Evolutionary conservation across 176 grass and related monocot genomes (phyloP), one percentile per base, ranked within the genome.

Genomic region (Aechmea fasciata): DNA sequence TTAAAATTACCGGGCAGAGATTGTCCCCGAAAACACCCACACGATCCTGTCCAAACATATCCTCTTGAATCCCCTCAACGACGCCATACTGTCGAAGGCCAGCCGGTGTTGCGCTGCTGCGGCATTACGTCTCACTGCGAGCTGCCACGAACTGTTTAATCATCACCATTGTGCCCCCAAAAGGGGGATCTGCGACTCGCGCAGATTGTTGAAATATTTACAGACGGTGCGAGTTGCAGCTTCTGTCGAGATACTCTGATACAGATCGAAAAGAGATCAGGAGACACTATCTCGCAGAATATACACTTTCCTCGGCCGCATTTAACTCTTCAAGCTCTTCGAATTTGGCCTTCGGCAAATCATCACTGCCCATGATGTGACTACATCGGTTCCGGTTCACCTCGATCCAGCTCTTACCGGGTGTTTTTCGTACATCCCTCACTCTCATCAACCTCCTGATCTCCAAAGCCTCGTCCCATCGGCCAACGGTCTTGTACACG

Each of bases 401-500:
- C 79, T 84, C 76, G 76, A 87, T 80, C 68, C 83, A 96, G 77
- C 88, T 96, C 59, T 65, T 89, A 25, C 83, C 85, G 1, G 83
- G 71, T 66, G 69, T 80, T 74, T 96, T 92, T 47, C 73, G 80
- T 17, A 91, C 83, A 13, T 77, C 71, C 65, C 85, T 91, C 57
- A 77, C 72, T 81, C 66, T 53, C 92, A 89, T 96, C 51, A 92
- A 20, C 63, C 61, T 81, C 78, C 92, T 87, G 64, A 91, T 84
- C 64, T 92, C 70, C 51, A 76, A 66, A 70, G 92, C 92, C 74
- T 96, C 76, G 64, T 85, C 77, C 88, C 85, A 96, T 33, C 83
- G 65, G 10, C 81, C 88, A 83, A 91, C 75, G 10, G 54, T 85
- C 69, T 87, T 96, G 51, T 96, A 96, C 7, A 92, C 85, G 78